Base-by-base conservation (phyloP, 1,139 yeast species). In the Sugiyamaella pinicola region DNA sequence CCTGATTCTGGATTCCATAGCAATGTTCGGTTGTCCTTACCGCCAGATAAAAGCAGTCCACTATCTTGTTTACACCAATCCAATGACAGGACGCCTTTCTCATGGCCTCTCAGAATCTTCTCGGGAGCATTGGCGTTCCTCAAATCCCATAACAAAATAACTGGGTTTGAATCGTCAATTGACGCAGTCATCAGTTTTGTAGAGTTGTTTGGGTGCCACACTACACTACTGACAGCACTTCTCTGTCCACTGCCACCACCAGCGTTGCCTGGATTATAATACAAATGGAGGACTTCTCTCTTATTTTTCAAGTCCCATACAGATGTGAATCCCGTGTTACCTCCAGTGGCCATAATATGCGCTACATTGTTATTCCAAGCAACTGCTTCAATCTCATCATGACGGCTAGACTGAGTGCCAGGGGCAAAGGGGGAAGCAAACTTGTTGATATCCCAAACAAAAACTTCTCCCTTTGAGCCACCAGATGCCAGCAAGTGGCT, bases 1-100 rank as follows among this genome's bases (percentile, higher is more conserved):
- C 87, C 91, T 21, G 79, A 68, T 54, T 78, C 75, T 22, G 98
- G 97, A 68, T 93, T 90, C 99, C 99, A 95, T 63, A 93, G 74
- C 59, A 84, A 73, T 2, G 96, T 88, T 38, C 90, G 75, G 69
- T 90, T 90, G 70, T 95, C 99, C 66, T 90, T 87, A 53, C 98
- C 97, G 67, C 95, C 82, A 15, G 97, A 87, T 50, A 95, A 74
- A 63, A 95, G 75, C 61, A 93, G 76, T 52, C 78, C 77, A 47
- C 88, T 82, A 69, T 95, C 99, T 60, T 84, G 85, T 52, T 76
- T 72, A 70, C 97, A 90, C 99, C 99, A 95, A 67, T 93, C 97
- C 56, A 93, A 73, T 2, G 96, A 87, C 54, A 93, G 72, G 13
- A 93, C 85, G 31, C 99, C 99, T 70, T 87, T 86, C 51, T 83